Percentiles rank a stretch among this genome's conserved stretches.
phyloP scores from a whole-genome alignment of 2,329 filamentous ascomycete species.

The Pseudocercospora crystallina region DNA sequence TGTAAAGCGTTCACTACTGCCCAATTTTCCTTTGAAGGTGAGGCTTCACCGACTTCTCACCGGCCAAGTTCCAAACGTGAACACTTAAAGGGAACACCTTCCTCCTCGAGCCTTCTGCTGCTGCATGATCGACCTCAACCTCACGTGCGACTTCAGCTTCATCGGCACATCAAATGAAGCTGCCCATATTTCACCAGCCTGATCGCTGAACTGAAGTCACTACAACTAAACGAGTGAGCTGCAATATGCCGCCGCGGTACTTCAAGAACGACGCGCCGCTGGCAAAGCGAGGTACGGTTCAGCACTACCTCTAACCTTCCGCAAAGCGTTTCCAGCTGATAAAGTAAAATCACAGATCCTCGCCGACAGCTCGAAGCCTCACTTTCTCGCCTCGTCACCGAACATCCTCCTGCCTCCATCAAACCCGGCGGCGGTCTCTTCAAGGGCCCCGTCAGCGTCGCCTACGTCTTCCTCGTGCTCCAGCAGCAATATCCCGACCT shows the following conservation, averaged over 20 bases:
- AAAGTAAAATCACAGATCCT: conserved; percentile 36
- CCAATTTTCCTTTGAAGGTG: no score
- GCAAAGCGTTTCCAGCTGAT: neutral
- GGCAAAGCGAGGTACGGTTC: conserved; percentile 34
- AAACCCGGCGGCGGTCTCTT: conserved; percentile 51
- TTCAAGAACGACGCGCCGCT: conserved; percentile 41
- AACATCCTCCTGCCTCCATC: conserved; percentile 48
- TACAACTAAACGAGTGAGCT: no score
- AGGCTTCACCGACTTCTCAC: conserved; percentile 4
- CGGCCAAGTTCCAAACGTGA: neutral
- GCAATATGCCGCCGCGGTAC: conserved; percentile 37
- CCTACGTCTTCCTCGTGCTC: conserved; percentile 52
- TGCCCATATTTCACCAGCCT: neutral
- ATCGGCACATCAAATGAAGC: no score
- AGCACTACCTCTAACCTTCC: no score
- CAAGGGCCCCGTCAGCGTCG: conserved; percentile 51
- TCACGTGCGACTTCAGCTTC: neutral
- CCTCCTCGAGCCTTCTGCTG: neutral
- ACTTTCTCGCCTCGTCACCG: conserved; percentile 48
- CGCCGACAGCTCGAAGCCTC: conserved; percentile 53
- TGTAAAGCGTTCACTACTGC: no score
- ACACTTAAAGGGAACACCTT: no score
- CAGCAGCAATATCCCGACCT: conserved; percentile 51
- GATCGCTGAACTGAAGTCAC: neutral
- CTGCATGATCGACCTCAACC: no score